phyloP scores from a whole-genome alignment of 805 yeast genomes.

The Candida saitoana region DNA sequence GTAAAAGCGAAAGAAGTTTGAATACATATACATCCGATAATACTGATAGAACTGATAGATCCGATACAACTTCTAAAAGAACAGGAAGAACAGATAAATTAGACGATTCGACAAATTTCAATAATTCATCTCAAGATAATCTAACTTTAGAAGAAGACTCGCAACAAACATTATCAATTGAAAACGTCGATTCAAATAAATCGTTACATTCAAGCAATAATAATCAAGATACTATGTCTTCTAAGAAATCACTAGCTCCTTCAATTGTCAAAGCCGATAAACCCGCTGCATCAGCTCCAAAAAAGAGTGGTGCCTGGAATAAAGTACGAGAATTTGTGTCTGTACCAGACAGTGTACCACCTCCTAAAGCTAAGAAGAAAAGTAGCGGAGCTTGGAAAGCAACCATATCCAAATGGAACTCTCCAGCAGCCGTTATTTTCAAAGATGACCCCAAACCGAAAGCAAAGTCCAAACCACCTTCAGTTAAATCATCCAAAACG shows the following conservation, averaged over 20 bases:
- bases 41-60: not conserved
- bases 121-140: not conserved
- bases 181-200: not conserved
- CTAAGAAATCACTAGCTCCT: constrained; percentile 1
- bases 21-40: not conserved
- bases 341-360: not conserved
- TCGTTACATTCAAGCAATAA: not conserved
- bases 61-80: not conserved
- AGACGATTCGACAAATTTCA: not conserved
- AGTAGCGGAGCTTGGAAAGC: constrained; percentile 12
- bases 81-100: not conserved
- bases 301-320: not conserved
- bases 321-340: not conserved
- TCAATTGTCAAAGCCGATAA: not conserved
- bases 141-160: not conserved
- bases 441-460: constrained; percentile 2
- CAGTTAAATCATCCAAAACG: no score
- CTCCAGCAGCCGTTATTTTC: constrained; percentile 22
- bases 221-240: not conserved
- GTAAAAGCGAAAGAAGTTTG: not conserved
- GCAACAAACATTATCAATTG: not conserved
- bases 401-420: constrained; percentile 29
- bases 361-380: constrained; percentile 11
- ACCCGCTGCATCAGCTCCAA: not conserved
- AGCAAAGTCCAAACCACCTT: not conserved